Conservation (phyloP, 495 filamentous ascomycete genomes). For the Patellaria atrata region DNA sequence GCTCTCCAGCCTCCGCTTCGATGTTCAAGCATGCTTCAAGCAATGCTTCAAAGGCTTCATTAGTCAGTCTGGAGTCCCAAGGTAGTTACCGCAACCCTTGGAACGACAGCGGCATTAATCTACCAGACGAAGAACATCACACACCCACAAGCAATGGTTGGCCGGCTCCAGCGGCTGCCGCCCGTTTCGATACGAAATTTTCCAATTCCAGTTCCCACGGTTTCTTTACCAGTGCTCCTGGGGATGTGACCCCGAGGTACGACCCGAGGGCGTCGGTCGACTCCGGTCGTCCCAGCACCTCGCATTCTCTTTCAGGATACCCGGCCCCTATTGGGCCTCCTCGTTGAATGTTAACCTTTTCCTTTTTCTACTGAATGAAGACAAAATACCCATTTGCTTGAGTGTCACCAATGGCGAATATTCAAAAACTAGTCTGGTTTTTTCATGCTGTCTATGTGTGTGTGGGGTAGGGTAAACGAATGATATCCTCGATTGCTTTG, state of each 20-base stretch:
- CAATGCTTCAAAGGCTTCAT: conserved; percentile 88
- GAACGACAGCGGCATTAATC: conserved; percentile 91
- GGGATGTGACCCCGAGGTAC: conserved; percentile 21
- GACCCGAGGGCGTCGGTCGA: conserved; percentile 63
- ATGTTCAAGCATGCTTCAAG: conserved; percentile 86
- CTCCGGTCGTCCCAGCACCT: conserved; percentile 82
- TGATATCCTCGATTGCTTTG: too few species aligned
- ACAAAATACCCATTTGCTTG: conserved; percentile 18
- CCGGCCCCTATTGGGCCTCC: conserved; percentile 31
- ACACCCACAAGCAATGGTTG: conserved; percentile 27
- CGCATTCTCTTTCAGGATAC: conserved; percentile 53
- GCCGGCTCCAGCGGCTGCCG: conserved; percentile 13
- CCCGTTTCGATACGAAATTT: conserved; percentile 19
- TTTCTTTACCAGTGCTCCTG: too few species aligned
- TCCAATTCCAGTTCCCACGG: conserved; percentile 13
- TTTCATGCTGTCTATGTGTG: conserved; percentile 3
- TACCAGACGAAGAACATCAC: conserved; percentile 67
- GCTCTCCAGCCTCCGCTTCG: conserved; percentile 49
- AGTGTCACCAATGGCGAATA: conserved; percentile 13
- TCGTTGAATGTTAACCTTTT: conserved; percentile 20
- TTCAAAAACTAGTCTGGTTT: conserved; percentile 12
- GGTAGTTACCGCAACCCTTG: conserved; percentile 90
- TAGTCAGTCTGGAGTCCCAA: conserved; percentile 84
- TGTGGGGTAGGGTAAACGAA: too few species aligned
- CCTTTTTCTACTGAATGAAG: conserved; percentile 8